Percentiles rank a stretch among this genome's conserved stretches.
Conservation (phyloP, 768 basidiomycete genomes). For the Solioccasus polychromus region DNA sequence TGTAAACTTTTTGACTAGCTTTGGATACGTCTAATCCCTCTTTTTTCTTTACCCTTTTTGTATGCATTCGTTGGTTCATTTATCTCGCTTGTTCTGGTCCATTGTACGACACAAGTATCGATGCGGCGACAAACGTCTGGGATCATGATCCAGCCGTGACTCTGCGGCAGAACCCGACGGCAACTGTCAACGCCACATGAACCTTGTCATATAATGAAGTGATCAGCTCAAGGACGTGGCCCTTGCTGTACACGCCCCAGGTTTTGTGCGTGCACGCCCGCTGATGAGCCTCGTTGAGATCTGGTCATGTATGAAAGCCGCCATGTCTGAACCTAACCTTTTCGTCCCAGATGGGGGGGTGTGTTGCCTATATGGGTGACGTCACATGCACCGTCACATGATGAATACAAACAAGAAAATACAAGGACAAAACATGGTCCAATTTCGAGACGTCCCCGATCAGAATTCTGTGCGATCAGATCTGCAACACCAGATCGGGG, state of each 20-base stretch:
- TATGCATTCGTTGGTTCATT: not conserved
- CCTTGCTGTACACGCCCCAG: conserved; percentile 10
- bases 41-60: not conserved
- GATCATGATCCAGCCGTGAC: conserved; percentile 13
- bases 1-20: conserved; percentile 21
- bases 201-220: conserved; percentile 22
- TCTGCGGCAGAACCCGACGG: conserved; percentile 20
- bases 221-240: conserved; percentile 19
- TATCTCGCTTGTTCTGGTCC: not conserved
- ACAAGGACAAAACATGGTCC: conserved; percentile 19
- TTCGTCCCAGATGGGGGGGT: not conserved
- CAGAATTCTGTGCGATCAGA: conserved; percentile 35
- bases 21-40: conserved; percentile 3
- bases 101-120: not conserved
- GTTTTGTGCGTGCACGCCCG: not conserved
- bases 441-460: conserved; percentile 27
- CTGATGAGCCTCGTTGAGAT: not conserved
- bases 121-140: not conserved
- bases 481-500: conserved; percentile 24
- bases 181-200: conserved; percentile 25
- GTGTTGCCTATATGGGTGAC: conserved; percentile 14
- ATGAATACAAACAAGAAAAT: conserved; percentile 17
- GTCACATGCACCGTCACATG: conserved; percentile 23
- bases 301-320: conserved; percentile 14
- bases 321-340: conserved; percentile 26